Evolutionary conservation across 75 land plant genomes (phyloP).

Genomic region (Pseudotsuga menziesii): DNA sequence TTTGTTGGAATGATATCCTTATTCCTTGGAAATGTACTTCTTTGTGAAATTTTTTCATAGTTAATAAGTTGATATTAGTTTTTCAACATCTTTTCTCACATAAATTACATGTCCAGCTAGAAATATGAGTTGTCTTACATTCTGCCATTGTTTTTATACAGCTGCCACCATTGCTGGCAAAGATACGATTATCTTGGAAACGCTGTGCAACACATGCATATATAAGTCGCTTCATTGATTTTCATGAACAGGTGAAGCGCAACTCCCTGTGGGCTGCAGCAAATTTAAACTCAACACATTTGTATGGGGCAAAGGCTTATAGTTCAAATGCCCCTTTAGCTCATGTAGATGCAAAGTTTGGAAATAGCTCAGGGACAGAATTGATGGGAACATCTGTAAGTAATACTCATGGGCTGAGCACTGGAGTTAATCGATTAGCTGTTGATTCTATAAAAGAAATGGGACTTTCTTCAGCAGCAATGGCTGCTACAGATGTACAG

Average conservation of each 20-base stretch:
- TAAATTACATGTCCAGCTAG: not conserved
- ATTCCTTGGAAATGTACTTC: too few relatives aligned
- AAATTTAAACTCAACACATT: not conserved
- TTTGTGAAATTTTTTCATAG: too few relatives aligned
- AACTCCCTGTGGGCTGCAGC: not conserved
- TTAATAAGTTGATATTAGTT: too few relatives aligned
- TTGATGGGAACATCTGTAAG: not conserved
- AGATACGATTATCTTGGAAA: not conserved
- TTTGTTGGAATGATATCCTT: too few relatives aligned
- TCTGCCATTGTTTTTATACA: not conserved
- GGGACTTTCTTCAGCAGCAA: not conserved
- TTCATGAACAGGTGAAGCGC: not conserved
- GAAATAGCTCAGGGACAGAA: not conserved
- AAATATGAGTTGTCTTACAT: not conserved
- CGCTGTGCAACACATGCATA: not conserved
- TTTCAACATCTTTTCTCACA: too few relatives aligned
- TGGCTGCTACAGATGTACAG: not conserved
- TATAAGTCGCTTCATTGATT: not conserved
- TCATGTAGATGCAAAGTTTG: not conserved
- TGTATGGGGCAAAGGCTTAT: not conserved
- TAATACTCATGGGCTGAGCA: not conserved
- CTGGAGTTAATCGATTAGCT: not conserved
- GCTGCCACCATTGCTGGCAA: not conserved
- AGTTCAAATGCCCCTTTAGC: not conserved
- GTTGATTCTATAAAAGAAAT: not conserved